A percentile compares a stretch with the other conserved stretches of the same genome.
phyloP scores from a whole-genome alignment of 305 asterid species.

The Fraxinus floribunda region DNA sequence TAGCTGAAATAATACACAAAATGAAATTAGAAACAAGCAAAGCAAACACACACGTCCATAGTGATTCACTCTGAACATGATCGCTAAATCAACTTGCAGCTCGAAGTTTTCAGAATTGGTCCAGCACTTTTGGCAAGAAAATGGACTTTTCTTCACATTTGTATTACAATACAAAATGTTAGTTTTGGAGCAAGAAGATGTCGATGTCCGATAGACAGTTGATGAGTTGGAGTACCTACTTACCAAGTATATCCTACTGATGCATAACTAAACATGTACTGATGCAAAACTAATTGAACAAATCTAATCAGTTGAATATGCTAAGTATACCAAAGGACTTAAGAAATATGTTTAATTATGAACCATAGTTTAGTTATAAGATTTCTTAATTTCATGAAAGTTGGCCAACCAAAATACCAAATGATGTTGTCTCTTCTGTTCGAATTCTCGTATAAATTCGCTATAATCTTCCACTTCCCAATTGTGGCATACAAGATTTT shows the following conservation, averaged over 20 bases:
- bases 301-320: neutral
- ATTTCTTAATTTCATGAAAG: neutral
- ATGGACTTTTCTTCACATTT: neutral
- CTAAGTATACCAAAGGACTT: slow-evolving; percentile 23
- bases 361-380: neutral
- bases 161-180: neutral
- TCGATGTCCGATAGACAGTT: neutral
- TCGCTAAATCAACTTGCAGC: neutral
- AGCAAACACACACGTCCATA: neutral
- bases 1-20: neutral
- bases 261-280: slow-evolving; percentile 9
- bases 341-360: neutral
- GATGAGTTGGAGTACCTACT: slow-evolving; percentile 11
- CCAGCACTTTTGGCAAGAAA: neutral
- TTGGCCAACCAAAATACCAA: slow-evolving; percentile 32
- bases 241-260: neutral
- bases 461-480: slow-evolving; percentile 2
- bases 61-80: neutral
- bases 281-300: neutral
- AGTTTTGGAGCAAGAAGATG: neutral
- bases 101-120: neutral
- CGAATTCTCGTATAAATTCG: slow-evolving; percentile 13
- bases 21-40: neutral
- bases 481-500: neutral
- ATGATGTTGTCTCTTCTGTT: slow-evolving; percentile 22